phyloP scores from a whole-genome alignment of 2,329 filamentous ascomycete genomes.

The Rhynchosporium graminicola region DNA sequence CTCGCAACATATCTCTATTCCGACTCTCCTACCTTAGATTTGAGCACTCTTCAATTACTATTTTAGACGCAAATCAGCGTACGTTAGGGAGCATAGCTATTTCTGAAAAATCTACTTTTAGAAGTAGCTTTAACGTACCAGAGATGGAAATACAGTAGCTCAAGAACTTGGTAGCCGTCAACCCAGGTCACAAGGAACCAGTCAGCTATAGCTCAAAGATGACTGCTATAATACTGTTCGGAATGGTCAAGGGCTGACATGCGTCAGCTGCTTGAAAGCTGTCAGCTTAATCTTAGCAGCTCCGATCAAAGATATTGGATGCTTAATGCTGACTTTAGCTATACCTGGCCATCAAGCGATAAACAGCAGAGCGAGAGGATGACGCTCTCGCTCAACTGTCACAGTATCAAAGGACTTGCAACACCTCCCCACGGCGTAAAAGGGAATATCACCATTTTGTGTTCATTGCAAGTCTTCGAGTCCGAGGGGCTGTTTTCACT shows the following conservation, averaged over 20 bases:
- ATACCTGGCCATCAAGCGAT: slow-evolving; percentile 24
- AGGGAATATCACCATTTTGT: too few species aligned
- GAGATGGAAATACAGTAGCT: background rate
- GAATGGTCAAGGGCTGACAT: slow-evolving; percentile 21
- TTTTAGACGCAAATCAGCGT: too few species aligned
- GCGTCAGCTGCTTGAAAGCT: slow-evolving; percentile 22
- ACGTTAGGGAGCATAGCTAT: slow-evolving; percentile 15
- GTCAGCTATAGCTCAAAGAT: slow-evolving; percentile 24
- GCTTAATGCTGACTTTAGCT: slow-evolving; percentile 20
- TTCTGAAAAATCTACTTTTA: slow-evolving; percentile 21
- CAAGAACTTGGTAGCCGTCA: too few species aligned
- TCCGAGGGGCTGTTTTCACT: too few species aligned
- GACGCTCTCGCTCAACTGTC: slow-evolving; percentile 2
- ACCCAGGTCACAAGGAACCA: slow-evolving; percentile 14
- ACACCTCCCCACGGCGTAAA: background rate
- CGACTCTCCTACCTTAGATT: too few species aligned
- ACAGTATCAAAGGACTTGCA: slow-evolving; percentile 9
- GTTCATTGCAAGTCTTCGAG: too few species aligned
- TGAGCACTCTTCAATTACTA: too few species aligned
- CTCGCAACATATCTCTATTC: too few species aligned
- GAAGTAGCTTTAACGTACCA: slow-evolving; percentile 17
- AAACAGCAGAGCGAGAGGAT: slow-evolving; percentile 20
- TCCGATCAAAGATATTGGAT: slow-evolving; percentile 24
- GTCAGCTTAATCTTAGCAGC: slow-evolving; percentile 23
- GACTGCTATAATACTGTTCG: slow-evolving; percentile 24